These are phyloP conservation scores for Zygoascus meyerae DNA, from an alignment of 1,139 yeast species.

Conservation along the genomic window DNA sequence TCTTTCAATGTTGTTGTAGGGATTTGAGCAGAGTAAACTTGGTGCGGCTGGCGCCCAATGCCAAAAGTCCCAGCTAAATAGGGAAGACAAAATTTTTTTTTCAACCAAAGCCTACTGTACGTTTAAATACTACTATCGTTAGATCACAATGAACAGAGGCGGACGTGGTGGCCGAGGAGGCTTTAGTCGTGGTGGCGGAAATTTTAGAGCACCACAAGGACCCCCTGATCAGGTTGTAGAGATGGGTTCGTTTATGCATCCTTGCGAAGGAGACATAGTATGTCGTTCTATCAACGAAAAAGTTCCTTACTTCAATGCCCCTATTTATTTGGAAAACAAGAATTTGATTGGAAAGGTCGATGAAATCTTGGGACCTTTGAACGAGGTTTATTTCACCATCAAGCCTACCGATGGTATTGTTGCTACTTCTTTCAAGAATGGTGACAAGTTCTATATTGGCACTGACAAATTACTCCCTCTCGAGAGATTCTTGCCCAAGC, in stretches of 20 bases:
- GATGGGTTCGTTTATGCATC: conserved; percentile 88
- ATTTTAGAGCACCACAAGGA: conserved; percentile 57
- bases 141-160: conserved; percentile 26
- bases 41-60: too few relatives aligned
- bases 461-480: conserved; percentile 92
- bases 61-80: too few relatives aligned
- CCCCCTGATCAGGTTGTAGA: conserved; percentile 92
- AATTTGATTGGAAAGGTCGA: conserved; percentile 96
- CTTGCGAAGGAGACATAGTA: conserved; percentile 96
- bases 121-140: background rate
- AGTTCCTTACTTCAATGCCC: conserved; percentile 98
- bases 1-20: too few relatives aligned
- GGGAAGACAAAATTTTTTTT: too few relatives aligned
- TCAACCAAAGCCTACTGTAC: too few relatives aligned
- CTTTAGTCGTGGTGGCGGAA: conserved; percentile 49
- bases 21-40: too few relatives aligned
- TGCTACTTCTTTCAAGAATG: conserved; percentile 86
- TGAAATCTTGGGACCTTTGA: conserved; percentile 94
- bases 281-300: conserved; percentile 92
- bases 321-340: conserved; percentile 88
- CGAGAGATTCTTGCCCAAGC: conserved; percentile 93
- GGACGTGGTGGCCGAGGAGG: conserved; percentile 38
- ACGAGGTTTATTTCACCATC: conserved; percentile 93
- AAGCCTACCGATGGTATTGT: conserved; percentile 95
- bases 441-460: conserved; percentile 93